phyloP scores from a whole-genome alignment of 352 stramenopile genomes.

The Phytophthora quininea region DNA sequence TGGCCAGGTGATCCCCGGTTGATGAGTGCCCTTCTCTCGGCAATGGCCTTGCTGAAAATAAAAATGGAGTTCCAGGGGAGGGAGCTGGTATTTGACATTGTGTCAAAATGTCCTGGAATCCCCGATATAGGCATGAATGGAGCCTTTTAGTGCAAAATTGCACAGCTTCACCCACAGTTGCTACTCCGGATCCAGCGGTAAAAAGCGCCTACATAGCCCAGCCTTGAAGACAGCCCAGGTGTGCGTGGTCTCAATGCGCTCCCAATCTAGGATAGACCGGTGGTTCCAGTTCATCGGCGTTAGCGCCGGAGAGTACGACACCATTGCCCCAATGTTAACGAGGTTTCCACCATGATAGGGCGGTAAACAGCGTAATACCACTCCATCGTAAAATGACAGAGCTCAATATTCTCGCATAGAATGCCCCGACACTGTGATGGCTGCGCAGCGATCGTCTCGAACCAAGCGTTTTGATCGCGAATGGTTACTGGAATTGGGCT shows the following conservation, averaged over 20 bases:
- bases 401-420: too few relatives aligned
- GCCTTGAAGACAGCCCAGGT: conserved; percentile 7
- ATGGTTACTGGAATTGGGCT: too few relatives aligned
- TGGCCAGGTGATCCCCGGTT: background rate
- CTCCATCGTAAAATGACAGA: too few relatives aligned
- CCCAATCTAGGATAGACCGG: conserved; percentile 1
- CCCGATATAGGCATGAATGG: conserved; percentile 4
- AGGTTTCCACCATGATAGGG: too few relatives aligned
- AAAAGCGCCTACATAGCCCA: background rate
- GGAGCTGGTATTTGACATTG: conserved; percentile 2
- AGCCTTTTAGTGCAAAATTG: background rate
- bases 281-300: conserved; percentile 16
- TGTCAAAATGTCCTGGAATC: conserved; percentile 2
- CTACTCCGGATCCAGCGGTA: conserved; percentile 2
- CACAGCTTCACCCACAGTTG: conserved; percentile 6
- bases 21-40: background rate
- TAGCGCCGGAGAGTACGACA: conserved; percentile 4
- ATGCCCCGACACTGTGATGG: too few relatives aligned
- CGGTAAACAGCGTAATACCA: too few relatives aligned
- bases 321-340: too few relatives aligned
- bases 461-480: too few relatives aligned
- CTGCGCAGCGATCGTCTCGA: too few relatives aligned
- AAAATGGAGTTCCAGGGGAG: conserved; percentile 4
- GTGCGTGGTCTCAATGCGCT: background rate
- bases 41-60: too few relatives aligned